Evolutionary conservation across 2,329 filamentous ascomycete genomes (phyloP).

Genomic region (Lachnellula cervina): DNA sequence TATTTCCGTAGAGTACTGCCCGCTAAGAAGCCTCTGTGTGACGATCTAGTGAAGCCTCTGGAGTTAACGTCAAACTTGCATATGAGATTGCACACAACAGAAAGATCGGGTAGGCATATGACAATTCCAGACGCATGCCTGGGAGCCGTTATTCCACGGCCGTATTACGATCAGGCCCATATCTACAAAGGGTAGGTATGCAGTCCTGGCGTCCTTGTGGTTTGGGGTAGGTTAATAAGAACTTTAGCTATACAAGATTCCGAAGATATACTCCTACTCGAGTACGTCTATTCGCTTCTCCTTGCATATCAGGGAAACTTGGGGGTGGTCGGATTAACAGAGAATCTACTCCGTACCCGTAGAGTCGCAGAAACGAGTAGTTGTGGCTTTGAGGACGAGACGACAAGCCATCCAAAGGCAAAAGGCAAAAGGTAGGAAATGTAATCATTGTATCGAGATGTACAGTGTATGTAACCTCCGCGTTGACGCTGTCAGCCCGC

Average conservation of each 20-base stretch:
- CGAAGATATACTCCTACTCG: no score
- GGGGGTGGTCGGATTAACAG: not conserved
- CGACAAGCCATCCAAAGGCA: conserved; percentile 1
- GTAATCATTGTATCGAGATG: not conserved
- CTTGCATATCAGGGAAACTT: not conserved
- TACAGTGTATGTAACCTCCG: not conserved
- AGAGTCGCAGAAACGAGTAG: not conserved
- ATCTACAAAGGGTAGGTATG: not conserved
- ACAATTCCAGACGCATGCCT: not conserved
- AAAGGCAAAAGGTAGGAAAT: not conserved
- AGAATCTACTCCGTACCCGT: not conserved
- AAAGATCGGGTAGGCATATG: no score
- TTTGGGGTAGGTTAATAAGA: no score
- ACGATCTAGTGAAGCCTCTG: no score
- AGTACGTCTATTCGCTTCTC: not conserved
- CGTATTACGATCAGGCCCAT: not conserved
- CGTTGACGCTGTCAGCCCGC: conserved; percentile 4
- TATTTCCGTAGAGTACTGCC: no score
- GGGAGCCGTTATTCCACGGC: not conserved
- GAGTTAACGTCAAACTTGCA: no score
- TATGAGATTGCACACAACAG: no score
- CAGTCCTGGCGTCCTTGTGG: no score
- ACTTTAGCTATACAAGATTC: no score
- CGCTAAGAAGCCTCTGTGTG: no score
- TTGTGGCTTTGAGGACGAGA: not conserved